Evolutionary conservation across 305 asterid species (phyloP).

Genomic region (Solanum aculeatissimum): DNA sequence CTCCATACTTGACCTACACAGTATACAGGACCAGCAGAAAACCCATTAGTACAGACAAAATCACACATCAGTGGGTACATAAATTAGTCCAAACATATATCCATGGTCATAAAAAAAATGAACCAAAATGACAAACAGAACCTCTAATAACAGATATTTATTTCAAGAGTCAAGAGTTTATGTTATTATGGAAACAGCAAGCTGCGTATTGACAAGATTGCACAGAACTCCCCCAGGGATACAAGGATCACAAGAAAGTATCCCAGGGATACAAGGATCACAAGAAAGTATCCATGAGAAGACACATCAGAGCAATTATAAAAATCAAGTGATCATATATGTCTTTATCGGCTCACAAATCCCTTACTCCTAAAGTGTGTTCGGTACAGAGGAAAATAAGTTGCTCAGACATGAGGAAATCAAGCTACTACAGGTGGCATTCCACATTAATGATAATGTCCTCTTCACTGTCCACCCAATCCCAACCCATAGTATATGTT

Average conservation of each 20-base stretch:
- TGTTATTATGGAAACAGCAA: background rate
- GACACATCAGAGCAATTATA: background rate
- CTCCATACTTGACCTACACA: constrained; percentile 66
- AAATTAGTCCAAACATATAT: background rate
- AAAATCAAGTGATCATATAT: background rate
- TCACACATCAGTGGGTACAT: background rate
- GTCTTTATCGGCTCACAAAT: background rate
- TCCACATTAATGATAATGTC: background rate
- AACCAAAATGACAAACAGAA: background rate
- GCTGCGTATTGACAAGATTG: background rate
- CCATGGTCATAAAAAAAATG: background rate
- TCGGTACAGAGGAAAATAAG: background rate
- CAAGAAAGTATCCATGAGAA: background rate
- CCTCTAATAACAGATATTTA: background rate
- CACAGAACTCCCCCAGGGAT: background rate
- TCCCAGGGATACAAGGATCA: background rate
- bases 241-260: background rate
- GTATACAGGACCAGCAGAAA: background rate
- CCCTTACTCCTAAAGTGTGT: background rate
- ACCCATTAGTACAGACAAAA: background rate
- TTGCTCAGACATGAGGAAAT: background rate
- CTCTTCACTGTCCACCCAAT: too few species aligned
- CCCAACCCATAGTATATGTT: too few species aligned
- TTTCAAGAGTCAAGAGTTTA: background rate
- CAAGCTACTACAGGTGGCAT: background rate